Base-by-base conservation (phyloP, 139 green algal species). In the Chlamydomonas sp. region DNA sequence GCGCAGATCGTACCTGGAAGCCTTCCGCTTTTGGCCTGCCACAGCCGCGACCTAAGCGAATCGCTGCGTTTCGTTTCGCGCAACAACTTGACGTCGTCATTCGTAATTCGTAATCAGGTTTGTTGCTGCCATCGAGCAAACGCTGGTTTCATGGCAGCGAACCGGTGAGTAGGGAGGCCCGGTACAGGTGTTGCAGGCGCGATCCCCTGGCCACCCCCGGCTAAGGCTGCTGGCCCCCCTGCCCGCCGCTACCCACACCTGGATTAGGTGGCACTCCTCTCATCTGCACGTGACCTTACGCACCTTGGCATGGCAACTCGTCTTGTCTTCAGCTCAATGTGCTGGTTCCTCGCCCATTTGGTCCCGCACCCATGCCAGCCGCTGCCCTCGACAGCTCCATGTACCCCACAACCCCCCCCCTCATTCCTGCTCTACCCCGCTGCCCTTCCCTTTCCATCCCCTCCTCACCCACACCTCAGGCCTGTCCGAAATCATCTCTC, bases 51-150 rank as follows among this genome's bases (percentile, higher is more conserved):
- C 31, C 31, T 49, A 49, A 49, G 31, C 31, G 31, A 49, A 49
- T 49, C 31, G 31, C 31, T 49, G 31, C 31, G 31, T 49, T 49
- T 49, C 31, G 31, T 49, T 49, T 49, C 31, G 31, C 31, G 31
- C 31, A 49, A 49, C 31, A 49, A 49, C 31, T 49, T 49, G 31
- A 49, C 31, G 31, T 49, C 31, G 31, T 49, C 0, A 49, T 49
- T 49, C 31, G 31, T 49, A 49, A 31, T 49, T 15, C 63, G 3
- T 4, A 20, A n/a, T 14, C 68, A 90, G 90, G 69, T 88, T 91
- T 60, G 77, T 88, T 3, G 92, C 88, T 1, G 85, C 90, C 8
- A 63, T 91, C 16, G 88, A 94, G 83, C 90, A 91, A 66, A 90
- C 89, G n/a, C 69, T 94, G 17, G 81, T 73, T 1, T 79, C 86